Evolutionary conservation across 2,329 filamentous ascomycete genomes (phyloP), one percentile per base, ranked within the genome.

Genomic region (Knufia fluminis): DNA sequence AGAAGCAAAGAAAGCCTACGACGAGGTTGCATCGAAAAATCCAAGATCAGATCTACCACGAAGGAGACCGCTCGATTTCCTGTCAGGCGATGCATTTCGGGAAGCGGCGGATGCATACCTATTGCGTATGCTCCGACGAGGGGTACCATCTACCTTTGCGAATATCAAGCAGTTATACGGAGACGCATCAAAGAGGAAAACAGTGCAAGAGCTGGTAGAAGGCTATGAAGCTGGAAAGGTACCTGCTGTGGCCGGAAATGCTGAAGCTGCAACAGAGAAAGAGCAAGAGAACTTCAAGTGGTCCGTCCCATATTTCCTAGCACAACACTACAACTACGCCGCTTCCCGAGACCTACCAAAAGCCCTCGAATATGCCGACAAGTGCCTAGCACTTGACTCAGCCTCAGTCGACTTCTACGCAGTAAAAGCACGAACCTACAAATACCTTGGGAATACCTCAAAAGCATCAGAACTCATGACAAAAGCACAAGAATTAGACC

Each of bases 251-350:
- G 66, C 66, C 12, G 77, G 78, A 51, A 72, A 69, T 20, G 69
- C 68, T 39, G 68, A 70, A 47, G 70, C 72, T 19, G 57, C 63
- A 38, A 62, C 66, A 3, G 76, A 76, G 50, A 75, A 73, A 20
- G 72, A 80, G 45, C 69, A 71, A n/a, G 69, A 73, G 4, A 72
- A 71, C 31, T 91, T 91, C 63, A 76, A 85, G 60, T 79, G 86
- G 12, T 86, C 90, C 1, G 86, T 86, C 12, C 78, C 90, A 44
- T 97, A 94, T 68, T 98, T 94, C 72, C 79, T 98, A 48, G 90
- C 90, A 7, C 92, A 97, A 63, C 94, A 98, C 69, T 94, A 96
- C 75, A 92, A 95, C 71, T 96, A 95, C 66, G 77, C 85, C 65
- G 73, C 87, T 52, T 95, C 87, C 64, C 87, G 90, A 36, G 80